Percentiles rank a stretch among this genome's conserved stretches.
Evolutionary conservation across 768 basidiomycete species (phyloP).

Genomic region (Mycena metata): DNA sequence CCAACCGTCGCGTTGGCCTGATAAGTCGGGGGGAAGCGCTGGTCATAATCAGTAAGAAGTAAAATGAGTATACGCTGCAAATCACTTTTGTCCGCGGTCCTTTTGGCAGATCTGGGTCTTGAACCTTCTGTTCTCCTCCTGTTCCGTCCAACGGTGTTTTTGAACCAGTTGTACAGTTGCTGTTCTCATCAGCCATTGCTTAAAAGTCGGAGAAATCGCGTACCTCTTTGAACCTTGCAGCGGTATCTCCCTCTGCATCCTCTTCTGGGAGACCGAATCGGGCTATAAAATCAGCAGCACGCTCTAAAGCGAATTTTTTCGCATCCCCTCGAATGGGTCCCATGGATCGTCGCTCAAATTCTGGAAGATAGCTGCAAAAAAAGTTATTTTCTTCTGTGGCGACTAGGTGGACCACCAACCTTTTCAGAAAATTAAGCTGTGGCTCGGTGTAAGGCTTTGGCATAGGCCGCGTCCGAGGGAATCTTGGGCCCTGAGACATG

Average conservation of each 20-base stretch:
- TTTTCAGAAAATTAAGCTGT: constrained; percentile 32
- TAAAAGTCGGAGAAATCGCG: constrained; percentile 25
- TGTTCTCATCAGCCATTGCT: constrained; percentile 41
- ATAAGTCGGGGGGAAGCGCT: constrained; percentile 12
- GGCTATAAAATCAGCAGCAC: constrained; percentile 71
- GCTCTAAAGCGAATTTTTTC: constrained; percentile 76
- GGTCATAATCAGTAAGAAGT: constrained; percentile 13
- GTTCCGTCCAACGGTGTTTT: constrained; percentile 75
- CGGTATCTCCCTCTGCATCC: constrained; percentile 67
- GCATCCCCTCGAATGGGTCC: constrained; percentile 76
- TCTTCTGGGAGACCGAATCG: constrained; percentile 71
- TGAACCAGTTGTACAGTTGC: constrained; percentile 85
- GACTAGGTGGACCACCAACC: constrained; percentile 10
- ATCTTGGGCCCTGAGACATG: constrained; percentile 19
- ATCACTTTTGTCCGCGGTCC: constrained; percentile 64
- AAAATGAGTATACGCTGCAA: not conserved
- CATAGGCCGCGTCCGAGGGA: constrained; percentile 16
- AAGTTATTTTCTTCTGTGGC: constrained; percentile 26
- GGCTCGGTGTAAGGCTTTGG: constrained; percentile 35
- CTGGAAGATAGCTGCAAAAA: constrained; percentile 57
- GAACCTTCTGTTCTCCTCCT: constrained; percentile 68
- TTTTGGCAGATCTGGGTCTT: constrained; percentile 65
- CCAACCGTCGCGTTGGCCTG: constrained; percentile 20
- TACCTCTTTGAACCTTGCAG: constrained; percentile 74
- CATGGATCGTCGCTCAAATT: constrained; percentile 71